Conservation (phyloP, 1,139 yeast genomes). For the Geotrichum restrictum region DNA sequence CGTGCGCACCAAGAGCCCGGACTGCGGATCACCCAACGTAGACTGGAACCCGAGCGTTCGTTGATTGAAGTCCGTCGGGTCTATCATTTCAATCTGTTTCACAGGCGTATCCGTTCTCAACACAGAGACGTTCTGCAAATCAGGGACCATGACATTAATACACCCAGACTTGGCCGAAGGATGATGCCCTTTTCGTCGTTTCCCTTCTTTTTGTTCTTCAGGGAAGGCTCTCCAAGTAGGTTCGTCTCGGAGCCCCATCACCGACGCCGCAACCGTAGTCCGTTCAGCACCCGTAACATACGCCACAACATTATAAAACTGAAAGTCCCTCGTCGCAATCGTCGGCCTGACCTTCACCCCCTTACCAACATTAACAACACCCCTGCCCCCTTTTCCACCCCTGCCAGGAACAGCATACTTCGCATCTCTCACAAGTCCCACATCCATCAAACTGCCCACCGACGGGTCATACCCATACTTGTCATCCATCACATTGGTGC, state of each 20-base stretch:
- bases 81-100: slow-evolving; percentile 13
- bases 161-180: too few relatives aligned
- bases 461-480: slow-evolving; percentile 12
- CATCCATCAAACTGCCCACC: slow-evolving; percentile 12
- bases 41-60: too few relatives aligned
- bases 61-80: neutral
- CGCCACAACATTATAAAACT: slow-evolving; percentile 13
- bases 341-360: too few relatives aligned
- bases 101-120: slow-evolving; percentile 17
- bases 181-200: too few relatives aligned
- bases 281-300: slow-evolving; percentile 17
- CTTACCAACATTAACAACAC: too few relatives aligned
- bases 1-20: slow-evolving; percentile 16
- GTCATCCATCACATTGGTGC: slow-evolving; percentile 6
- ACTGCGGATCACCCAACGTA: neutral
- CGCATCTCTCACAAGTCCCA: slow-evolving; percentile 14
- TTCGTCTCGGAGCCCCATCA: too few relatives aligned
- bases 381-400: too few relatives aligned
- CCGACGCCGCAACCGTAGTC: slow-evolving; percentile 16
- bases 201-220: neutral
- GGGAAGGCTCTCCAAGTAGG: too few relatives aligned
- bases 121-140: slow-evolving; percentile 6
- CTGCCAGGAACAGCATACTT: too few relatives aligned
- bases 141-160: slow-evolving; percentile 7
- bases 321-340: neutral